These are phyloP conservation scores for Ceratocystis diversiconidia DNA, from an alignment of 2,329 filamentous ascomycete genomes.

Conservation along the genomic window DNA sequence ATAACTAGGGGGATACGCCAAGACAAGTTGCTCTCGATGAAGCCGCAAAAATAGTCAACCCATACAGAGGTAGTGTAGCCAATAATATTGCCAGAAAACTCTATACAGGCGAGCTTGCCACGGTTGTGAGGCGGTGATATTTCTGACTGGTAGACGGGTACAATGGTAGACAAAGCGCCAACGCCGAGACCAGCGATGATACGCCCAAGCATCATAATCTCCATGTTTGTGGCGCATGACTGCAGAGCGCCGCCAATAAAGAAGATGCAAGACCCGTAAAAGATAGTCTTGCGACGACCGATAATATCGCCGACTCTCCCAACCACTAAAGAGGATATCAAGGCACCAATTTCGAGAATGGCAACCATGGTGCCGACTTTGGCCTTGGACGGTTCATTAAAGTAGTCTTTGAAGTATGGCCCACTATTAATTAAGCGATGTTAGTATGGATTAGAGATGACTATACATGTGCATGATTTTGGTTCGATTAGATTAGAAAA, in stretches of 20 bases:
- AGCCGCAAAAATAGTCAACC: conserved; percentile 97
- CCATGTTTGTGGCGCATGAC: conserved; percentile 65
- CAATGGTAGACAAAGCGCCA: conserved; percentile 79
- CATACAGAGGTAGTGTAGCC: conserved; percentile 94
- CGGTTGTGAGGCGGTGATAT: conserved; percentile 94
- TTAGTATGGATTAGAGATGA: not conserved
- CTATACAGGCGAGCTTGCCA: conserved; percentile 90
- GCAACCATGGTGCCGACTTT: conserved; percentile 96
- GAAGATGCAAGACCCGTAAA: conserved; percentile 88
- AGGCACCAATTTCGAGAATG: conserved; percentile 85
- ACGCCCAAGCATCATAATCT: conserved; percentile 77
- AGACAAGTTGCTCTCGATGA: conserved; percentile 67
- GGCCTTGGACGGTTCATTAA: conserved; percentile 72
- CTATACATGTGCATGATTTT: not conserved
- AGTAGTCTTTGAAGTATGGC: conserved; percentile 78
- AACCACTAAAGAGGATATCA: conserved; percentile 75
- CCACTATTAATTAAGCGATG: conserved; percentile 41
- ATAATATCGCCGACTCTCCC: conserved; percentile 85
- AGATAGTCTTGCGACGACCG: conserved; percentile 74
- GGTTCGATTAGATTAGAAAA: conserved; percentile 11
- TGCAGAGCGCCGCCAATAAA: conserved; percentile 72
- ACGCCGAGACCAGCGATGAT: conserved; percentile 76
- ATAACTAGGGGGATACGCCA: conserved; percentile 84
- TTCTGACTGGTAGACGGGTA: conserved; percentile 86
- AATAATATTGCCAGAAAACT: conserved; percentile 93